Conservation (phyloP, 352 stramenopile genomes). For the Phytophthora megakarya region DNA sequence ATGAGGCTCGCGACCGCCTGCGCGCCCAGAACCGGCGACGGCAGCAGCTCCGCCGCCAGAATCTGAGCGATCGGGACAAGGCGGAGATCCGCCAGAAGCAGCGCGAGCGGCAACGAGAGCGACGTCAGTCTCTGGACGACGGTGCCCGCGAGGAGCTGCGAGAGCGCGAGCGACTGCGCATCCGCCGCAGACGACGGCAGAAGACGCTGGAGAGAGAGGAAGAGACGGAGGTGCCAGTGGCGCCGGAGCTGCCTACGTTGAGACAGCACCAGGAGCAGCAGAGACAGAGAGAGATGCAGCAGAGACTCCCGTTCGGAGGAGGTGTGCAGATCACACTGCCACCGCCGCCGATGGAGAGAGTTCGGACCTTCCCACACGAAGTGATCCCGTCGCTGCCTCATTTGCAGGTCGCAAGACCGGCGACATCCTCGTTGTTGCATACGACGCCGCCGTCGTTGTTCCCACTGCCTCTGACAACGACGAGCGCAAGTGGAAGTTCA, state of each 20-base stretch:
- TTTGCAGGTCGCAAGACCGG: slow-evolving; percentile 57
- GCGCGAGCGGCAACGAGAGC: slow-evolving; percentile 43
- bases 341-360: slow-evolving; percentile 29
- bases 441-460: slow-evolving; percentile 35
- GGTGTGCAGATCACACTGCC: slow-evolving; percentile 48
- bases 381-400: slow-evolving; percentile 52
- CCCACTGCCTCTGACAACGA: slow-evolving; percentile 25
- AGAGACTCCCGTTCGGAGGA: slow-evolving; percentile 31
- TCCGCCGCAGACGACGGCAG: slow-evolving; percentile 38
- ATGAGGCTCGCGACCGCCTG: slow-evolving; percentile 34
- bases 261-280: slow-evolving; percentile 32
- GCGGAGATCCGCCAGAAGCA: slow-evolving; percentile 49
- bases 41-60: slow-evolving; percentile 55
- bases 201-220: slow-evolving; percentile 14
- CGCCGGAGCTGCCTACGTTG: slow-evolving; percentile 33
- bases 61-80: slow-evolving; percentile 46
- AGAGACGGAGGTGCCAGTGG: slow-evolving; percentile 10
- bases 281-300: slow-evolving; percentile 25
- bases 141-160: slow-evolving; percentile 45
- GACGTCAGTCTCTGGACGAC: slow-evolving; percentile 52
- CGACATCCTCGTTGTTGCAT: slow-evolving; percentile 52
- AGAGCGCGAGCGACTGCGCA: slow-evolving; percentile 52
- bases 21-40: slow-evolving; percentile 69
- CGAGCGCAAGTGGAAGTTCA: slow-evolving; percentile 6
- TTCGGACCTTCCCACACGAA: slow-evolving; percentile 34